Base-by-base conservation (phyloP, 2,329 filamentous ascomycete species). In the Monosporascus sp. region DNA sequence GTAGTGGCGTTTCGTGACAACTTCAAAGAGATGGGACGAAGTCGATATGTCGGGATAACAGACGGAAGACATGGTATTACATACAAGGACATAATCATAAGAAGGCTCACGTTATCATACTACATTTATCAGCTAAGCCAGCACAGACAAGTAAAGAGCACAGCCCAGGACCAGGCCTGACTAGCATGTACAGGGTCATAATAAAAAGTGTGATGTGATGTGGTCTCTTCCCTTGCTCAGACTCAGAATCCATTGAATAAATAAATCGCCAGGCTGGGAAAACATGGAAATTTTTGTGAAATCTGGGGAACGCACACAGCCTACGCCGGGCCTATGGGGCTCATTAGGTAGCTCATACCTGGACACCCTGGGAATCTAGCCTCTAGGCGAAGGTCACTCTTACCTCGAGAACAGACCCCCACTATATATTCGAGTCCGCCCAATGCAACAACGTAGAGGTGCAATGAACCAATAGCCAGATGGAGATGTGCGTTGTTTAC, bases 181-280 rank as follows among this genome's bases (percentile, higher is more conserved):
- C 31, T 5, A 34, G 31, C 31, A 34, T 34, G 36, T 27, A 34
- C 26, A 24, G 43, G 52, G 53, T 55, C 53, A 59, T 67, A 64
- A 61, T 67, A 61, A 65, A 66, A 66, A 65, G 54, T 47, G 63
- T 62, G 62, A 54, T 63, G 59, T 65, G 61, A 65, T 64, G 58
- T 62, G 63, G 59, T 61, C 49, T 60, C 52, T 53, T 52, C 53
- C 49, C 52, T 46, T 31, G 16, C 20, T 22, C 43, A 31, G 22
- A 19, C 19, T 41, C 38, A n/a, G 7, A n/a, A 24, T 16, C 43
- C 47, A 50, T 53, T 58, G 56, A 55, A 47, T 53, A 50, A 50
- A 57, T 57, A 59, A 59, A 65, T 66, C 58, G 52, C 61, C 61
- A 65, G 64, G 65, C 64, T 66, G 64, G 64, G 61, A 56, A 44